Evolutionary conservation across 2,329 filamentous ascomycete genomes (phyloP), one percentile per base, ranked within the genome.

Genomic region (Xylaria hypoxylon): DNA sequence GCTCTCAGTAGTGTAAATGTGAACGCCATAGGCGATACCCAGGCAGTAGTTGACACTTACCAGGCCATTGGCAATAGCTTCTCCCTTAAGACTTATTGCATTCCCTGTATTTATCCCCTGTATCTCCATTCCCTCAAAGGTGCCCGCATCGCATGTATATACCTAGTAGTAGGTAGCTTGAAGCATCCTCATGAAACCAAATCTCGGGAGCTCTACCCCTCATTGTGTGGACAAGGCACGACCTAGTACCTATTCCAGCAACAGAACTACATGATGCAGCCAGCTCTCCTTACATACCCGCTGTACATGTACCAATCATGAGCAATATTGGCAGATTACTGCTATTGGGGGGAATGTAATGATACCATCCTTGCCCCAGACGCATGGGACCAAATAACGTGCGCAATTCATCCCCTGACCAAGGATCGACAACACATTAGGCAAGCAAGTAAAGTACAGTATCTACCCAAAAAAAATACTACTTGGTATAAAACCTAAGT

Each of bases 201-300:
- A 48, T 15, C 28, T 47, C 28, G 38, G 28, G 28, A 58, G 31
- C 24, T 47, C 55, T 38, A 26, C 55, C 42, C 44, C 55, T 47
- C 44, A 35, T 35, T 24, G 40, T 59, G 13, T 17, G 33, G 31
- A 44, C 31, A n/a, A 11, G 26, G 19, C 24, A 55, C 22, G 28
- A 26, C 52, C 35, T 5, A 58, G 15, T 19, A 31, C 38, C 17
- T 58, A 58, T 28, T 26, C 28, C n/a, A 24, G 42, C 38, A 38
- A 33, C 17, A 51, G 17, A 59, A 35, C 45, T 51, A 59, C 58
- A 52, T 42, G 28, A 62, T 61, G 63, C 57, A 57, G 45, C 57
- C 44, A 65, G 45, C 35, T 56, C 56, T 47, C 50, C 48, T 58
- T 55, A 64, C 65, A 67, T 64, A 64, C 61, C 65, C 65, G 65